Evolutionary conservation across 805 yeast genomes (phyloP).

Genomic region (Soucietia sequanensis): DNA sequence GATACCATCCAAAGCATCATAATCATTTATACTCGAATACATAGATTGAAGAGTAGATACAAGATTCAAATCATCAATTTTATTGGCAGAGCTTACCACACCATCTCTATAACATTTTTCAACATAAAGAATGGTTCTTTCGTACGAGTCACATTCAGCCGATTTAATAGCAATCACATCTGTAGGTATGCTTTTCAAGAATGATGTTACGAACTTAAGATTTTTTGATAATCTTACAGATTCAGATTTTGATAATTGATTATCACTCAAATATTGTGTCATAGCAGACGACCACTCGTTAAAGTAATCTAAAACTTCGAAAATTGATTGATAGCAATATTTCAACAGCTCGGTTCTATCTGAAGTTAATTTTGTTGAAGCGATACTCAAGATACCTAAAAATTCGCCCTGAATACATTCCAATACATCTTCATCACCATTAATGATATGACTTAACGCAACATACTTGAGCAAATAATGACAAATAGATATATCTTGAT

Average conservation of each 20-base stretch:
- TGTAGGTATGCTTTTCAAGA: constrained; percentile 60
- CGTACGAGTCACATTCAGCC: constrained; percentile 79
- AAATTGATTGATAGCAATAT: constrained; percentile 68
- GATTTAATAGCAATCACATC: constrained; percentile 74
- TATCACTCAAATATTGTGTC: constrained; percentile 29
- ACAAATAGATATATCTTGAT: constrained; percentile 68
- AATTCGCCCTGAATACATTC: constrained; percentile 59
- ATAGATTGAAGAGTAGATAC: constrained; percentile 64
- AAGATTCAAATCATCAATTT: constrained; percentile 36
- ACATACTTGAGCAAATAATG: constrained; percentile 76
- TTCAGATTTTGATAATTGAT: constrained; percentile 16
- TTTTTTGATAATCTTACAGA: constrained; percentile 23
- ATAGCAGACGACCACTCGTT: constrained; percentile 66
- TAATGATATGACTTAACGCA: constrained; percentile 60
- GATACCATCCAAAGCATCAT: constrained; percentile 87
- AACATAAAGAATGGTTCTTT: constrained; percentile 79
- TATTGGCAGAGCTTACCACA: constrained; percentile 2
- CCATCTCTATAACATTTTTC: constrained; percentile 65
- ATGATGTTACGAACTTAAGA: constrained; percentile 35
- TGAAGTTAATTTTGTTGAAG: constrained; percentile 43
- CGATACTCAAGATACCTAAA: constrained; percentile 51
- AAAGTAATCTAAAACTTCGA: constrained; percentile 79
- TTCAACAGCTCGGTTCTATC: constrained; percentile 58
- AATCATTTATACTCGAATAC: constrained; percentile 84
- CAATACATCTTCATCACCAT: constrained; percentile 36